phyloP scores from a whole-genome alignment of 2,329 filamentous ascomycete genomes.

The Harringtonia lauricola region DNA sequence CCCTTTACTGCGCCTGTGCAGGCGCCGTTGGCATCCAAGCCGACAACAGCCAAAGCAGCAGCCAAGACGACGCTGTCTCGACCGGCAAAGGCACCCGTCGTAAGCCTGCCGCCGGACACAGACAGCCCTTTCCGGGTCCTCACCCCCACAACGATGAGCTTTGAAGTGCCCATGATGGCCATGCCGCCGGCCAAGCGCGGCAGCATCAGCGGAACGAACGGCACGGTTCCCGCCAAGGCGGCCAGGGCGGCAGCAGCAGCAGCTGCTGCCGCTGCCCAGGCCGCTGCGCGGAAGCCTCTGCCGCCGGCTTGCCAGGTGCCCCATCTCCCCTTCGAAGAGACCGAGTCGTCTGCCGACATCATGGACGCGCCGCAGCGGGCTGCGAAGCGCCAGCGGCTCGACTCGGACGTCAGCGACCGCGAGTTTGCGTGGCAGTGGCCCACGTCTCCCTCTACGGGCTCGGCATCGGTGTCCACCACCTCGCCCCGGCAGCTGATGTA shows the following conservation, averaged over 20 bases:
- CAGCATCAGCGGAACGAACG: not conserved
- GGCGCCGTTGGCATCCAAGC: not conserved
- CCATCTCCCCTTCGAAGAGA: not conserved
- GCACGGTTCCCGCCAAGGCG: not conserved
- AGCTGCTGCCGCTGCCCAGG: not conserved
- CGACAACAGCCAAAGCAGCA: too few species aligned
- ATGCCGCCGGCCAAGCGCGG: not conserved
- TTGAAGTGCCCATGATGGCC: not conserved
- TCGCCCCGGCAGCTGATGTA: conserved; percentile 1
- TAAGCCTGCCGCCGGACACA: not conserved
- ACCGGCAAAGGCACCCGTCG: not conserved
- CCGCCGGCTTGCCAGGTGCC: too few species aligned
- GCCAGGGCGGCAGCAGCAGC: too few species aligned
- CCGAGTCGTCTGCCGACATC: not conserved
- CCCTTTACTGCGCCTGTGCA: conserved; percentile 3
- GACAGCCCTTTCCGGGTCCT: not conserved
- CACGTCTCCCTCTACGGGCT: conserved; percentile 9
- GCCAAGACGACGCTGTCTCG: not conserved
- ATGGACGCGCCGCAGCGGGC: not conserved
- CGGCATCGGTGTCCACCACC: conserved; percentile 5
- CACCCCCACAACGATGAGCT: not conserved
- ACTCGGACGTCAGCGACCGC: conserved; percentile 10
- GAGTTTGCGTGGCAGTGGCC: conserved; percentile 14
- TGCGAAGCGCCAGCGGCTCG: conserved; percentile 8
- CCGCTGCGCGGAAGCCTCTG: too few species aligned